These are phyloP conservation scores for Candida loeiensis DNA, from an alignment of 805 yeast genomes.

Conservation along the genomic window DNA sequence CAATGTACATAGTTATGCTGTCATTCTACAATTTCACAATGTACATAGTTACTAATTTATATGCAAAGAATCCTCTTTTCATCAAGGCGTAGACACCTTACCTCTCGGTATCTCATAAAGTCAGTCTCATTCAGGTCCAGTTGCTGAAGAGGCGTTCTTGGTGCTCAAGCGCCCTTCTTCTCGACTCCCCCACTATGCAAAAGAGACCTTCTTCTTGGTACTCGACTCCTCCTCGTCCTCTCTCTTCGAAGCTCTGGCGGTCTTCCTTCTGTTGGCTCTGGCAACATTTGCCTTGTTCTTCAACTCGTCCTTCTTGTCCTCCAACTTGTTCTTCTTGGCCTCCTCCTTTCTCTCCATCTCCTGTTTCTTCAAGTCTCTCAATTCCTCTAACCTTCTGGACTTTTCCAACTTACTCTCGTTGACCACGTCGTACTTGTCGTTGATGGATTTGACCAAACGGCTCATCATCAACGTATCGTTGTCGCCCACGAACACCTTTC, in stretches of 20 bases:
- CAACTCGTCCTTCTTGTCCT: constrained; percentile 73
- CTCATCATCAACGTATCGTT: constrained; percentile 59
- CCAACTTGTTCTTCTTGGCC: constrained; percentile 63
- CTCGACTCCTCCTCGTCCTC: constrained; percentile 19
- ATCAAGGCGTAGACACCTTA: too few species aligned
- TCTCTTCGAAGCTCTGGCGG: constrained; percentile 30
- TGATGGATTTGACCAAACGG: constrained; percentile 74
- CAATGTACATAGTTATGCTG: too few species aligned
- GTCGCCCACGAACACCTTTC: constrained; percentile 74
- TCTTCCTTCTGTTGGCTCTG: constrained; percentile 65
- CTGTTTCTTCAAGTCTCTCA: constrained; percentile 78
- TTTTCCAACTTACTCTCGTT: constrained; percentile 89
- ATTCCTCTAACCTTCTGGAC: constrained; percentile 82
- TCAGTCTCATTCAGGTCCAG: too few species aligned
- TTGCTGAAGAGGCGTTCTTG: too few species aligned
- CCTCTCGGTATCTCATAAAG: too few species aligned
- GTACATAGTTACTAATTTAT: too few species aligned
- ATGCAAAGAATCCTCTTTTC: too few species aligned
- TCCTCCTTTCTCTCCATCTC: constrained; percentile 85
- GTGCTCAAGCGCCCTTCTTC: too few species aligned
- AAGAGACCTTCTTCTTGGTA: constrained; percentile 36
- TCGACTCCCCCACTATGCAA: constrained; percentile 34
- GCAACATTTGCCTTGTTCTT: constrained; percentile 70
- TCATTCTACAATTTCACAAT: too few species aligned
- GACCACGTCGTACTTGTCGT: constrained; percentile 72